These are phyloP conservation scores for Ganoderma sinense DNA, from an alignment of 1,284 basidiomycete species.

Conservation along the genomic window DNA sequence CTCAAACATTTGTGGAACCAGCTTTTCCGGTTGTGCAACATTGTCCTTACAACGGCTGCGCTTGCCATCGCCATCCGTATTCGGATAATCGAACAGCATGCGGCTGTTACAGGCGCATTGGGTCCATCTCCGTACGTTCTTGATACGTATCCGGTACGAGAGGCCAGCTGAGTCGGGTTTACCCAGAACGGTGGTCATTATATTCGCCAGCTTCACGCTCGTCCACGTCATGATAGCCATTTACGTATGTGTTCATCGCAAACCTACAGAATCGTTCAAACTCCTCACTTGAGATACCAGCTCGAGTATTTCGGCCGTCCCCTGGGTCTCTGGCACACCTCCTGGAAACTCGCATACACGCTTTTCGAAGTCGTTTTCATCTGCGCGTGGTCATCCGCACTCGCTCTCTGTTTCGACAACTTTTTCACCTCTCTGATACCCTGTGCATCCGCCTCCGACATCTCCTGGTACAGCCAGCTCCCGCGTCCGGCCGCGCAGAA, in stretches of 20 bases:
- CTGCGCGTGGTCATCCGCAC: constrained; percentile 90
- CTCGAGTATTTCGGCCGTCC: constrained; percentile 93
- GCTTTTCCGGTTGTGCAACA: constrained; percentile 87
- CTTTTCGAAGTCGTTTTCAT: constrained; percentile 88
- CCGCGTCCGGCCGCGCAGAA: constrained; percentile 54
- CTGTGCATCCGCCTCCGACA: constrained; percentile 66
- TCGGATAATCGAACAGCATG: constrained; percentile 60
- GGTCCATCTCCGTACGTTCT: constrained; percentile 80
- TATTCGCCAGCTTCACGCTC: constrained; percentile 86
- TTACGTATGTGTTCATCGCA: constrained; percentile 60
- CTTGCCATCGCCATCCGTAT: constrained; percentile 85
- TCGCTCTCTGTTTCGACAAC: constrained; percentile 90
- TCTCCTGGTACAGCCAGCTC: constrained; percentile 75
- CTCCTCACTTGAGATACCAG: constrained; percentile 47
- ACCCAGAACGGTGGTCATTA: constrained; percentile 82
- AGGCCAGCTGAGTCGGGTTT: constrained; percentile 22
- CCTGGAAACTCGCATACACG: constrained; percentile 82
- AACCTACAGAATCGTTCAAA: neutral
- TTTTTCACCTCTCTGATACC: constrained; percentile 88
- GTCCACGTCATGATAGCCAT: constrained; percentile 87
- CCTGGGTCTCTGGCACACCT: constrained; percentile 89
- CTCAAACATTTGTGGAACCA: constrained; percentile 41
- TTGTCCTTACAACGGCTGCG: constrained; percentile 82
- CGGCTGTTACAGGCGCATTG: constrained; percentile 69
- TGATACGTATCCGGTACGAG: neutral